phyloP scores from a whole-genome alignment of 306 rosid species.

The Cucumis melo region DNA sequence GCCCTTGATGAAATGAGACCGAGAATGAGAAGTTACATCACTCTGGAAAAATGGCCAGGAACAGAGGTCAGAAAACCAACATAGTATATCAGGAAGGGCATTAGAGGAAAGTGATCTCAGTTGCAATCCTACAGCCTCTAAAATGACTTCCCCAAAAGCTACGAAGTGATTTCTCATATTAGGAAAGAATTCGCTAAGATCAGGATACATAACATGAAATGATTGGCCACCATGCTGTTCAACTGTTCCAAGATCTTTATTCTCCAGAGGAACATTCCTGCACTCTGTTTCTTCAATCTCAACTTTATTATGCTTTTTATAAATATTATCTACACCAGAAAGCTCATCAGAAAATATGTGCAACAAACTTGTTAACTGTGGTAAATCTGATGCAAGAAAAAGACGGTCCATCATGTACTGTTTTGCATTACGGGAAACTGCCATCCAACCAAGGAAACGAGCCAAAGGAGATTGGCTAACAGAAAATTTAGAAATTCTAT shows the following conservation, averaged over 20 bases:
- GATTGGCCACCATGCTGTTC: constrained; percentile 28
- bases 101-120: constrained; percentile 64
- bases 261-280: constrained; percentile 18
- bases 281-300: constrained; percentile 26
- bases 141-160: constrained; percentile 66
- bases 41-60: constrained; percentile 49
- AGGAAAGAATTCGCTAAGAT: constrained; percentile 67
- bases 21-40: constrained; percentile 22
- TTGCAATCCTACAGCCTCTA: constrained; percentile 90
- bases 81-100: constrained; percentile 66
- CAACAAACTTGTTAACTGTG: constrained; percentile 53
- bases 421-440: constrained; percentile 80
- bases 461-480: constrained; percentile 53
- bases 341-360: constrained; percentile 81
- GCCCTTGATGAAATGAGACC: constrained; percentile 41
- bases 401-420: constrained; percentile 49
- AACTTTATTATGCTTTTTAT: constrained; percentile 29
- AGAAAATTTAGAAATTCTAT: constrained; percentile 54
- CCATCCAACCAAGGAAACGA: constrained; percentile 97
- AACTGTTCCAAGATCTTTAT: constrained; percentile 25
- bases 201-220: constrained; percentile 67
- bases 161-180: constrained; percentile 62
- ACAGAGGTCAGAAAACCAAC: constrained; percentile 86
- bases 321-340: constrained; percentile 57
- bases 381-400: constrained; percentile 71